Conservation (phyloP, 495 filamentous ascomycete genomes). For the Neurospora sp. region DNA sequence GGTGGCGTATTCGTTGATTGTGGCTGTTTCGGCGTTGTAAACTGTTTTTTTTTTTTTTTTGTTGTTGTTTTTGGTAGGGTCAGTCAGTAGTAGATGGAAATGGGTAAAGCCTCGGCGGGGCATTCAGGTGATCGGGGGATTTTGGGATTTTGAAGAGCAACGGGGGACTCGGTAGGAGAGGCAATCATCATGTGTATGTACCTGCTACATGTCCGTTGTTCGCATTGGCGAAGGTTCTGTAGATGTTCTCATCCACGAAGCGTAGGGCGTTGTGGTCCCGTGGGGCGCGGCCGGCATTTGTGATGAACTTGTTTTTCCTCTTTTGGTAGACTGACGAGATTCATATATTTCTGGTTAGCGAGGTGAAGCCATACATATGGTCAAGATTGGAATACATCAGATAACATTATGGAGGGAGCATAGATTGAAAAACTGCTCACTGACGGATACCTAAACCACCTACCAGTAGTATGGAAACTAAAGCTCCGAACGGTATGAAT, state of each 20-base stretch:
- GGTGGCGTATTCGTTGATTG: constrained; percentile 18
- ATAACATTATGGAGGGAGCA: neutral
- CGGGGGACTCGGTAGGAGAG: neutral
- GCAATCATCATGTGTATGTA: neutral
- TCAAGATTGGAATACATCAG: neutral
- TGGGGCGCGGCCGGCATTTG: constrained; percentile 9
- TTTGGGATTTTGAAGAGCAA: neutral
- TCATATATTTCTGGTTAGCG: neutral
- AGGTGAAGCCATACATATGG: neutral
- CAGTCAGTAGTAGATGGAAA: neutral
- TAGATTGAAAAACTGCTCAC: neutral
- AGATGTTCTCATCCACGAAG: neutral
- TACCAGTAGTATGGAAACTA: constrained; percentile 31
- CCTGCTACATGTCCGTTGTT: constrained; percentile 18
- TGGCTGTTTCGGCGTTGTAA: constrained; percentile 10
- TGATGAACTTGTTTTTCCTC: neutral
- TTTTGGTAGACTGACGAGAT: neutral
- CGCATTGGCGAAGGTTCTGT: constrained; percentile 12
- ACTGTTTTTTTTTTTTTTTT: constrained; percentile 1
- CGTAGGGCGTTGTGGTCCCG: constrained; percentile 4
- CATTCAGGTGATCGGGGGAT: too few species aligned
- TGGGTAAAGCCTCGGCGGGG: neutral
- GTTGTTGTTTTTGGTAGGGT: neutral
- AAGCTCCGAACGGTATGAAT: constrained; percentile 20
- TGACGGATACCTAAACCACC: constrained; percentile 1